Evolutionary conservation across 2,329 filamentous ascomycete species (phyloP).

Genomic region (Ramichloridium luteum): DNA sequence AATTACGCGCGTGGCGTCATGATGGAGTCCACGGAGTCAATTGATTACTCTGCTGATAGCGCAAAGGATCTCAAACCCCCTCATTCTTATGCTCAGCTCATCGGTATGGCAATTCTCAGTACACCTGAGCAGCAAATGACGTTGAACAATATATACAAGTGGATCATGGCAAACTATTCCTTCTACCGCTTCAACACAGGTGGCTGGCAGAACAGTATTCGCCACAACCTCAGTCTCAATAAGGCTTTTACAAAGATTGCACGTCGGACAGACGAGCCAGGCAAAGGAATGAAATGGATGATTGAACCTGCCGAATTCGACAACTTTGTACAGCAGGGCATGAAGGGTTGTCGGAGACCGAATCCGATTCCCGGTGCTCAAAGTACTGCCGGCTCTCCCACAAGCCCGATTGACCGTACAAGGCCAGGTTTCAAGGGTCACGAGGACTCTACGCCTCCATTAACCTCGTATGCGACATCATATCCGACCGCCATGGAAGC

Average conservation of each 20-base stretch:
- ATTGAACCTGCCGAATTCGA: constrained; percentile 74
- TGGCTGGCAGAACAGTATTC: constrained; percentile 98
- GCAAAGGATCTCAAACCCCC: constrained; percentile 89
- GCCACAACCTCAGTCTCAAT: constrained; percentile 90
- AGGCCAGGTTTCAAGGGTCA: constrained; percentile 32
- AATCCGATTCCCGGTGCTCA: constrained; percentile 25
- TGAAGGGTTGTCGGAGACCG: constrained; percentile 31
- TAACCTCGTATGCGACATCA: constrained; percentile 26
- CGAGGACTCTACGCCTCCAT: constrained; percentile 31
- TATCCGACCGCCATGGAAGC: constrained; percentile 40
- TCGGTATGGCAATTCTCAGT: constrained; percentile 87
- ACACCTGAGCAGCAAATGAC: constrained; percentile 81
- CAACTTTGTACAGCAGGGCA: constrained; percentile 66
- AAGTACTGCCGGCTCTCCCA: constrained; percentile 29
- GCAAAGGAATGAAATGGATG: constrained; percentile 99
- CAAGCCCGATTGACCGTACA: constrained; percentile 44
- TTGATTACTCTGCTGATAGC: constrained; percentile 70
- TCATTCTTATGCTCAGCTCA: constrained; percentile 93
- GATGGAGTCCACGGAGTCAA: constrained; percentile 42
- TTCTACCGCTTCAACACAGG: constrained; percentile 79
- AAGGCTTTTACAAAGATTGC: constrained; percentile 91
- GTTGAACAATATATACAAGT: constrained; percentile 83
- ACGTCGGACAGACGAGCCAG: constrained; percentile 83
- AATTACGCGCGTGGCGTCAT: constrained; percentile 39
- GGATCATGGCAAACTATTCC: constrained; percentile 80